These are phyloP conservation scores for Aristolochia contorta DNA, from an alignment of 164 flowering plant genomes.

Conservation along the genomic window DNA sequence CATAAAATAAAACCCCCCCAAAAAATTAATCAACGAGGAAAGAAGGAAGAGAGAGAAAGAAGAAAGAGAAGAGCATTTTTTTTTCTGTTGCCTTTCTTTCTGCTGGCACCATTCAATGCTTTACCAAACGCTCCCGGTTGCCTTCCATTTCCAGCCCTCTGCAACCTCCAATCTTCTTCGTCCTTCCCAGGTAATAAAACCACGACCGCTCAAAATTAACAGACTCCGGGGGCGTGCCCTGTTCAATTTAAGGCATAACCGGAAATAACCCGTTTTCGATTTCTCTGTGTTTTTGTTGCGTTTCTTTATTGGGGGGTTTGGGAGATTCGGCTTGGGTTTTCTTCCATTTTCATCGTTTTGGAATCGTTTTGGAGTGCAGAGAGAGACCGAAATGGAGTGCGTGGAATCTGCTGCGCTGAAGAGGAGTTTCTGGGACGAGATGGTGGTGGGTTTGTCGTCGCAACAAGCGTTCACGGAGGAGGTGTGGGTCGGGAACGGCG, in stretches of 20 bases:
- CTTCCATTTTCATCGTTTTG: not conserved
- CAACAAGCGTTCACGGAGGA: constrained; percentile 28
- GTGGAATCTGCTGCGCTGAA: constrained; percentile 46
- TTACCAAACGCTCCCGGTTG: constrained; percentile 13
- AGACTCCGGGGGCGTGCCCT: not conserved
- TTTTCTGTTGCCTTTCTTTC: not conserved
- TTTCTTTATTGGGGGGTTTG: not conserved
- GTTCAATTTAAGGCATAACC: too few species aligned
- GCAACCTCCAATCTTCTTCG: constrained; percentile 5
- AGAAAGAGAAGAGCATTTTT: not conserved
- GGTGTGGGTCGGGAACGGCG: constrained; percentile 7
- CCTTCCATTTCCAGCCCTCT: constrained; percentile 6
- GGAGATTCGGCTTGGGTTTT: not conserved
- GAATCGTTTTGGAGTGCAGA: not conserved
- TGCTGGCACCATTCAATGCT: constrained; percentile 26
- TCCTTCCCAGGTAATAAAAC: not conserved
- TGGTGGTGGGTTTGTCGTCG: constrained; percentile 11
- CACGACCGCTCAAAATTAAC: constrained; percentile 3
- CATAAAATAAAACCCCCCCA: too few species aligned
- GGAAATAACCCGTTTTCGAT: not conserved
- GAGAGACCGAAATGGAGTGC: constrained; percentile 27
- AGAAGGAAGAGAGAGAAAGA: not conserved
- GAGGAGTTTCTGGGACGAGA: constrained; percentile 36
- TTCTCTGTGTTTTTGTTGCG: too few species aligned
- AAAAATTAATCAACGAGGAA: not conserved